Evolutionary conservation across 2,329 filamentous ascomycete species (phyloP).

Genomic region (Fusarium equiseti): DNA sequence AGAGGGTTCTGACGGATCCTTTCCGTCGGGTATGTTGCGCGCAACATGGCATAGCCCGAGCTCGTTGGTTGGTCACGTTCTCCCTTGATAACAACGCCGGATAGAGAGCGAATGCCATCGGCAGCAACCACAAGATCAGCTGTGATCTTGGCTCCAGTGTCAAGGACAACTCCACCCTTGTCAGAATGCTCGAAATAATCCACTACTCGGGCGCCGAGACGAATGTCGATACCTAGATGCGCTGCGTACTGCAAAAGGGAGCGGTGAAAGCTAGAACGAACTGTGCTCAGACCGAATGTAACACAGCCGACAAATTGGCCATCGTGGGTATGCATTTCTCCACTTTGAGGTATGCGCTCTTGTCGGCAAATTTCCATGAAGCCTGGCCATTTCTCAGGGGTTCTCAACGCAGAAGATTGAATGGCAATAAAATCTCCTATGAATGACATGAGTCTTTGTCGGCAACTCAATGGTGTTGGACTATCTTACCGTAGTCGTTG

Average conservation of each 20-base stretch:
- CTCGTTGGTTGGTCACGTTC: not conserved
- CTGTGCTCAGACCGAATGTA: not conserved
- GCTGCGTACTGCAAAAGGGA: not conserved
- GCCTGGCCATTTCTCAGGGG: not conserved
- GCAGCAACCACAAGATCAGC: conserved; percentile 1
- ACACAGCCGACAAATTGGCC: not conserved
- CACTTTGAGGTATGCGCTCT: not conserved
- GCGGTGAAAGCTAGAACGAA: not conserved
- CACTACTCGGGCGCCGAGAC: not conserved
- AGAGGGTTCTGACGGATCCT: not conserved
- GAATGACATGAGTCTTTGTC: not conserved
- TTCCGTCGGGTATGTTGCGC: not conserved
- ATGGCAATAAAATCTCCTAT: not conserved
- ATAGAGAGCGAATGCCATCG: not conserved
- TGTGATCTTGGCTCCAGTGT: not conserved
- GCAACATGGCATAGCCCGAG: not conserved
- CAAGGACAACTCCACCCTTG: not conserved
- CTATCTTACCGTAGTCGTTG: not conserved
- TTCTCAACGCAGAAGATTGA: not conserved
- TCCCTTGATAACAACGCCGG: not conserved
- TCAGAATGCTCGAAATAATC: not conserved
- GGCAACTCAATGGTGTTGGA: not conserved
- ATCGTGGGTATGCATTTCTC: not conserved
- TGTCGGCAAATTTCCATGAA: not conserved
- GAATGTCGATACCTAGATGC: not conserved